Evolutionary conservation across 2,329 filamentous ascomycete genomes (phyloP), one percentile per base, ranked within the genome.

Genomic region (Beauveria rudraprayagi): DNA sequence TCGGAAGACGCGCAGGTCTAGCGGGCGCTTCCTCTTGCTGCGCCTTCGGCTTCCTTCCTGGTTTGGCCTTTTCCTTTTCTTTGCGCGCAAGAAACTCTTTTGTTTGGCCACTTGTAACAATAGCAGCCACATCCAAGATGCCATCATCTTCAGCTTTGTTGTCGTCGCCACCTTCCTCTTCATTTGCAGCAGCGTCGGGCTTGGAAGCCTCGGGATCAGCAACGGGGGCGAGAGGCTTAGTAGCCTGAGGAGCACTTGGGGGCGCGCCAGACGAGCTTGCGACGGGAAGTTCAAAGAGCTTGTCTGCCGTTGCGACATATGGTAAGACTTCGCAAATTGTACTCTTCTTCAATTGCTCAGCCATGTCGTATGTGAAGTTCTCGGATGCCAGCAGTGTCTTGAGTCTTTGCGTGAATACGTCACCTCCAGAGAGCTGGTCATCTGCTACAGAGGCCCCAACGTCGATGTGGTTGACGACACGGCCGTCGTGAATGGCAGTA

Each of bases 401-500:
- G 46, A 97, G 79, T 63, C 85, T 82, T 67, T 83, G 81, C 0
- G 93, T 97, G 78, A 97, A 91, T 2, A 89, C 85, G 68, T 97
- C 89, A 56, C 94, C 94, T 65, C 94, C 94, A 63, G 91, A 94
- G 16, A 86, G 77, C 26, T 70, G 69, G 0, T 73, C 69, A 24
- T 72, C 71, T n/a, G 63, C 82, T 69, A 66, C 89, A 63, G 65
- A 86, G 75, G 70, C 84, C 72, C 71, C 88, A 75, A 80, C 83
- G 74, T 70, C 85, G 81, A 70, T 86, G 77, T 75, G 90, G 80
- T 73, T 92, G 81, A 77, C 81, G 5, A 95, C 83, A 51, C 86
- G 77, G 68, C 90, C 93, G 64, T 97, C 93, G 62, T 88, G 87
- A 55, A 99, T 86, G 61, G 92, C 93, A 1, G 92, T 96, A 22